phyloP scores from a whole-genome alignment of 768 basidiomycete species.

The Podaxis sp. region DNA sequence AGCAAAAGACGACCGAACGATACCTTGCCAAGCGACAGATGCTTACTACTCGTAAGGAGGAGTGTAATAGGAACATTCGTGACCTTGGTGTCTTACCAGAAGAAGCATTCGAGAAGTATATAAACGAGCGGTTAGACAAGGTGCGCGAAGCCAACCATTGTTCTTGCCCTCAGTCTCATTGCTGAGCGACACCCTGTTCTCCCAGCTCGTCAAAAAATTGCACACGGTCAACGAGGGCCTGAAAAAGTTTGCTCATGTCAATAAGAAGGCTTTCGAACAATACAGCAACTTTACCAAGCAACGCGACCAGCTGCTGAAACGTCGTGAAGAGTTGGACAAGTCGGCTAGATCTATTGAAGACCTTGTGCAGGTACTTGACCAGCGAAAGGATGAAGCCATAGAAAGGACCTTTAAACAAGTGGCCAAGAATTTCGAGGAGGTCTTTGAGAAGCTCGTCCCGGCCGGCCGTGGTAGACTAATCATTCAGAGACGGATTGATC shows the following conservation, averaged over 20 bases:
- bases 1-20: conserved; percentile 94
- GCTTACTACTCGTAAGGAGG: conserved; percentile 79
- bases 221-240: conserved; percentile 88
- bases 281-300: conserved; percentile 98
- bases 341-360: conserved; percentile 89
- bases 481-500: conserved; percentile 88
- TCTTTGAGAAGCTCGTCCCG: conserved; percentile 94
- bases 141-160: conserved; percentile 37
- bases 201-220: conserved; percentile 87
- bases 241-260: conserved; percentile 97
- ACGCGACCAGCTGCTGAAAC: conserved; percentile 81
- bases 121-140: conserved; percentile 79
- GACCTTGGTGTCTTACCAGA: conserved; percentile 96
- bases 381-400: conserved; percentile 97
- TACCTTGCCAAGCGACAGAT: conserved; percentile 92
- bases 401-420: conserved; percentile 99
- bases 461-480: conserved; percentile 88
- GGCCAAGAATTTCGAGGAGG: conserved; percentile 93
- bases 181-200: not conserved
- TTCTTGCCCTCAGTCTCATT: not conserved
- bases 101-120: conserved; percentile 96
- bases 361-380: conserved; percentile 89
- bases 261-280: conserved; percentile 99
- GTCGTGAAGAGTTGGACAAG: conserved; percentile 88
- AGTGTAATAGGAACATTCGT: conserved; percentile 92